Conservation (phyloP, 106 monocot species). For the Dendrobium officinale region DNA sequence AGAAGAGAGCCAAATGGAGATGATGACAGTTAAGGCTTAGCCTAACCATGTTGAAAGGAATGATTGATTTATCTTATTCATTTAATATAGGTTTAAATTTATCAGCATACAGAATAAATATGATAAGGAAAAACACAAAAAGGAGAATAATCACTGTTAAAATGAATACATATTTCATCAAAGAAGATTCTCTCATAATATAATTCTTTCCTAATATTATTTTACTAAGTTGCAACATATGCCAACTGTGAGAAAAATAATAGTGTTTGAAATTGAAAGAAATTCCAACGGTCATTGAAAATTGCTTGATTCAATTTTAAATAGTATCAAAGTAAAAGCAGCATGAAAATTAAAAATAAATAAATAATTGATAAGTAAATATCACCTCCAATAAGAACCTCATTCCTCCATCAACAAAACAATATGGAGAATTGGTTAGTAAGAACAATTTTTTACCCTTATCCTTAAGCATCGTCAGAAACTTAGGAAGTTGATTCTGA, state of each 20-base stretch:
- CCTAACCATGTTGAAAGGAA: too few relatives aligned
- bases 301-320: background rate
- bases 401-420: slow-evolving; percentile 98
- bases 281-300: background rate
- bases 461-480: slow-evolving; percentile 70
- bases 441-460: slow-evolving; percentile 93
- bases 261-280: background rate
- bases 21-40: too few relatives aligned
- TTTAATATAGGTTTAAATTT: too few relatives aligned
- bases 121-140: too few relatives aligned
- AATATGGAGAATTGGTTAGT: slow-evolving; percentile 91
- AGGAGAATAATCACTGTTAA: too few relatives aligned
- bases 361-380: background rate
- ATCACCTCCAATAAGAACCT: slow-evolving; percentile 75
- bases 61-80: too few relatives aligned
- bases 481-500: slow-evolving; percentile 53
- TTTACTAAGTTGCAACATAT: background rate
- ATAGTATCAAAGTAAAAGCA: background rate
- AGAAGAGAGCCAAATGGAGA: too few relatives aligned
- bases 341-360: slow-evolving; percentile 5
- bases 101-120: too few relatives aligned
- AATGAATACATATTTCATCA: too few relatives aligned
- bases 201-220: background rate
- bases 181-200: too few relatives aligned
- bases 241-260: background rate